Percentiles rank a stretch among this genome's conserved stretches.
phyloP scores from a whole-genome alignment of 2,329 filamentous ascomycete genomes.

The Calonectria leucothoes region DNA sequence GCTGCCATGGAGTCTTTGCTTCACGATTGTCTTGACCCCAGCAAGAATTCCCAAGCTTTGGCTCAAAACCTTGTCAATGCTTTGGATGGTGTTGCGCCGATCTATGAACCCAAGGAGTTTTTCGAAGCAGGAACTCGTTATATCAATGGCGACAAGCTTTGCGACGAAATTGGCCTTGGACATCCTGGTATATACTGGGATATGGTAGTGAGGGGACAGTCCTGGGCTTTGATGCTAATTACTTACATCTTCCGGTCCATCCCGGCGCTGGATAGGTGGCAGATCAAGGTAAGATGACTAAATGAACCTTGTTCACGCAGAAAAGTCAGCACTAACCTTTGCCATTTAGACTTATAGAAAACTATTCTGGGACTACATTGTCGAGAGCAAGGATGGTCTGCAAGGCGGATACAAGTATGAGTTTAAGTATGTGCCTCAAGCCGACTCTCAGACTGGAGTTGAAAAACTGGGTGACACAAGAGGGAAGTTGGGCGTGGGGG shows the following conservation, averaged over 20 bases:
- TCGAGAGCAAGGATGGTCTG: constrained; percentile 3
- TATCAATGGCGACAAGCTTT: constrained; percentile 9
- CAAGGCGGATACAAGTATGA: constrained; percentile 15
- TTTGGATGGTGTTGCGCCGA: neutral
- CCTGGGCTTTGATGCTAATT: neutral
- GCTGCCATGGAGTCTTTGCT: constrained; percentile 5
- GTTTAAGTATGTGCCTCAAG: constrained; percentile 10
- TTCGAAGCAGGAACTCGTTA: constrained; percentile 10
- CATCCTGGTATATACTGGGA: neutral
- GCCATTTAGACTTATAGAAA: neutral
- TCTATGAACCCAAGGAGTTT: constrained; percentile 1
- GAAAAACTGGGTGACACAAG: neutral
- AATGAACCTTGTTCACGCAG: neutral
- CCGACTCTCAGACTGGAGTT: neutral
- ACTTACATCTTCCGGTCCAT: constrained; percentile 5
- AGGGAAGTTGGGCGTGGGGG: neutral
- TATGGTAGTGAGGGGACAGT: constrained; percentile 2
- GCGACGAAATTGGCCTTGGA: neutral
- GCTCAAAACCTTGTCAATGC: neutral
- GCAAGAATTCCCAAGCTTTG: neutral
- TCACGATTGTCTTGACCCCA: neutral
- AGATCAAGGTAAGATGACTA: neutral
- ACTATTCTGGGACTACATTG: constrained; percentile 1
- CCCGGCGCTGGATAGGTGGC: constrained; percentile 4
- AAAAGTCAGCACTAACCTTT: neutral